These are phyloP conservation scores for Capsella bursapastoris DNA, from an alignment of 345 rosid species.

Conservation along the genomic window DNA sequence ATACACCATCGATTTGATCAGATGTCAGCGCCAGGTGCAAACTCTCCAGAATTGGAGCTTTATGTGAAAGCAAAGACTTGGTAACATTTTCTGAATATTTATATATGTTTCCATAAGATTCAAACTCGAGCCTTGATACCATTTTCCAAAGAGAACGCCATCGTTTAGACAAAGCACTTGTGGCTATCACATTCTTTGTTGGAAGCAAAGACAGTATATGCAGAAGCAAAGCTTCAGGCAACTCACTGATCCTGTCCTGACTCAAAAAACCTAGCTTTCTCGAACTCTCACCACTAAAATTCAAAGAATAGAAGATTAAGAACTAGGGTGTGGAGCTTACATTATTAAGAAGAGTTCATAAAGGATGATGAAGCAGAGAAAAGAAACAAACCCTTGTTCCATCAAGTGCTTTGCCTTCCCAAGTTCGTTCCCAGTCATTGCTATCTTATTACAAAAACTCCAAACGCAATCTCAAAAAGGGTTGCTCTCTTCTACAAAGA, in stretches of 20 bases:
- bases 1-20: not conserved
- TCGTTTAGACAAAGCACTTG: slow-evolving; percentile 18
- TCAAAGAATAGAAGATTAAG: not conserved
- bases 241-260: not conserved
- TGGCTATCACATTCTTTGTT: not conserved
- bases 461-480: not conserved
- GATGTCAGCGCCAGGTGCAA: not conserved
- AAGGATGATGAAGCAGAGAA: not conserved
- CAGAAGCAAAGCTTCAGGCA: not conserved
- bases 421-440: not conserved
- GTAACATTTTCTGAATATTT: not conserved
- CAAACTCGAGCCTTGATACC: slow-evolving; percentile 5
- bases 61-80: not conserved
- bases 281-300: not conserved
- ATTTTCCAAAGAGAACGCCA: slow-evolving; percentile 21
- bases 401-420: not conserved
- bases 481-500: too few species aligned
- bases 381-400: slow-evolving; percentile 1
- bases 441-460: not conserved
- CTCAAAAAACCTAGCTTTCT: not conserved
- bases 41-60: not conserved
- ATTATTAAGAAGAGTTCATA: not conserved
- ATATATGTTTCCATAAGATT: not conserved
- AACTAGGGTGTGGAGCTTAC: not conserved
- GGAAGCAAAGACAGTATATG: slow-evolving; percentile 14